Percentiles rank a stretch among this genome's conserved stretches.
phyloP scores from a whole-genome alignment of 768 basidiomycete species.

The Leccinellum albellum region DNA sequence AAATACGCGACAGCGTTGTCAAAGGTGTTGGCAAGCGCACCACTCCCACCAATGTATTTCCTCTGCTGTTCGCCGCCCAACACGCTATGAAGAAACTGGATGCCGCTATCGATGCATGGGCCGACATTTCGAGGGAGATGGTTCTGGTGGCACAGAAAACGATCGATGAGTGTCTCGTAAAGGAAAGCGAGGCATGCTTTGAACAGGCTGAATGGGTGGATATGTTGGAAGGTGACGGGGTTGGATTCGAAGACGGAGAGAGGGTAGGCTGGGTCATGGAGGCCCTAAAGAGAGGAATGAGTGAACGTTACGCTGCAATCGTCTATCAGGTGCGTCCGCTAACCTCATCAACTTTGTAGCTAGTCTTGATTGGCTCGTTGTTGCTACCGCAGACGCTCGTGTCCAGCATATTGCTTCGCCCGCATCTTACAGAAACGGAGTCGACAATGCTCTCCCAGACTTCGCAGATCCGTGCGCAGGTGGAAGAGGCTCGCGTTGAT shows the following conservation, averaged over 20 bases:
- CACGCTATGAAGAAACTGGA: constrained; percentile 54
- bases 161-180: constrained; percentile 60
- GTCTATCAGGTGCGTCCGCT: constrained; percentile 68
- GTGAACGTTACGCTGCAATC: constrained; percentile 56
- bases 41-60: constrained; percentile 61
- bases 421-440: constrained; percentile 55
- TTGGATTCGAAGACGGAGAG: constrained; percentile 74
- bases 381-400: constrained; percentile 54
- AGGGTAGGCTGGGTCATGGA: constrained; percentile 75
- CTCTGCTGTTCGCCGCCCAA: constrained; percentile 65
- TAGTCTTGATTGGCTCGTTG: background rate
- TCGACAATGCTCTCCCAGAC: constrained; percentile 65
- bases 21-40: constrained; percentile 70
- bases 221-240: constrained; percentile 70
- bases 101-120: constrained; percentile 52
- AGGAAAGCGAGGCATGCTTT: constrained; percentile 62
- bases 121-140: constrained; percentile 50
- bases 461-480: constrained; percentile 63
- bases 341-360: background rate
- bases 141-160: constrained; percentile 55
- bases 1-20: constrained; percentile 64
- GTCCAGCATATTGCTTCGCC: constrained; percentile 64
- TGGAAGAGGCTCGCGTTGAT: constrained; percentile 61
- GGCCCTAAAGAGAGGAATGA: constrained; percentile 56
- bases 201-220: constrained; percentile 67